Evolutionary conservation across 768 basidiomycete species (phyloP).

Genomic region (Agaricus bisporus): DNA sequence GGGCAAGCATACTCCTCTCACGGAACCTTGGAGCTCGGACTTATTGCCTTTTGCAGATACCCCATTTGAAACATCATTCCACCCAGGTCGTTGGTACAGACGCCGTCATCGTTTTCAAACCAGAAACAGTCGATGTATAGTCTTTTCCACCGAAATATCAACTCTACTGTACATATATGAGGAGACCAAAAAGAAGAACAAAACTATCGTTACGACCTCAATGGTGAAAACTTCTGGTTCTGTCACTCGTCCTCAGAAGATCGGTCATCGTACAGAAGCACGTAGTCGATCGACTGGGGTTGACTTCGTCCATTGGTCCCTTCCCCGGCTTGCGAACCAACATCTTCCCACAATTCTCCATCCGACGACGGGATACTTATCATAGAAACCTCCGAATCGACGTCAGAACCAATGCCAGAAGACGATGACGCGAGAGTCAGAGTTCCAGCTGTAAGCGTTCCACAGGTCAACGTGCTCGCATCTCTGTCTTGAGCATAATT

Average conservation of each 20-base stretch:
- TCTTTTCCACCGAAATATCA: neutral
- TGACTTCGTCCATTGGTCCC: slow-evolving; percentile 11
- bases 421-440: slow-evolving; percentile 14
- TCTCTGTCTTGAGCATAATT: slow-evolving; percentile 18
- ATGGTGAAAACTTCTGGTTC: too few species aligned
- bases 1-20: neutral
- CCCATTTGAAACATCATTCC: slow-evolving; percentile 20
- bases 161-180: neutral
- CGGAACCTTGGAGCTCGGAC: neutral
- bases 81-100: slow-evolving; percentile 32
- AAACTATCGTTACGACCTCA: slow-evolving; percentile 2
- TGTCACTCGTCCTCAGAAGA: slow-evolving; percentile 7
- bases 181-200: neutral
- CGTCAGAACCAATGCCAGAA: slow-evolving; percentile 14
- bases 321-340: slow-evolving; percentile 29
- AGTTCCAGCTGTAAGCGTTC: slow-evolving; percentile 11
- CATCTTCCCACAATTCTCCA: slow-evolving; percentile 56
- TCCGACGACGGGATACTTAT: slow-evolving; percentile 56
- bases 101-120: slow-evolving; percentile 22
- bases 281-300: slow-evolving; percentile 48
- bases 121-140: neutral
- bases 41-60: slow-evolving; percentile 11
- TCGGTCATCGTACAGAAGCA: slow-evolving; percentile 62
- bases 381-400: slow-evolving; percentile 44
- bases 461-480: slow-evolving; percentile 9